Conservation (phyloP, 2,329 filamentous ascomycete species). For the Chrysoporthe austroafricana region DNA sequence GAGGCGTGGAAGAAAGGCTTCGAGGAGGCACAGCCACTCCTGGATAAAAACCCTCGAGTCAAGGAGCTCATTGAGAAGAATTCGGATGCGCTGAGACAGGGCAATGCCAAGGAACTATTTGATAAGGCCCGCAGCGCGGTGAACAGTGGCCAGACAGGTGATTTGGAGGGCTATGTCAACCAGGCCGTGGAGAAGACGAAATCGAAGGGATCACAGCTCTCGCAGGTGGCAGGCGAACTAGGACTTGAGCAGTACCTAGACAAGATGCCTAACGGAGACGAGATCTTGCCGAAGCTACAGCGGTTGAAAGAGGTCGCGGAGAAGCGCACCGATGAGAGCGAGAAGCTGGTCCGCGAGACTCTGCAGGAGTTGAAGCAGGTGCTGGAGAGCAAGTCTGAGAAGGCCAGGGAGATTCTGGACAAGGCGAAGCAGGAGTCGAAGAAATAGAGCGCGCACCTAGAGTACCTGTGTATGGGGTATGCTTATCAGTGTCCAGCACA, state of each 20-base stretch:
- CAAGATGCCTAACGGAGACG: slow-evolving; percentile 65
- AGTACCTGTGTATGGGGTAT: not conserved
- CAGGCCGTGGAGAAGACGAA: slow-evolving; percentile 63
- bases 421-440: slow-evolving; percentile 53
- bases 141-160: slow-evolving; percentile 62
- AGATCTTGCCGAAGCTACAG: slow-evolving; percentile 68
- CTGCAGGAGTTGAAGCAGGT: slow-evolving; percentile 68
- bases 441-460: not conserved
- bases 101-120: slow-evolving; percentile 67
- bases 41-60: slow-evolving; percentile 77
- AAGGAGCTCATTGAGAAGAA: slow-evolving; percentile 76
- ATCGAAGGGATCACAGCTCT: slow-evolving; percentile 46
- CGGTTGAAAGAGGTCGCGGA: slow-evolving; percentile 67
- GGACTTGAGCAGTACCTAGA: slow-evolving; percentile 66
- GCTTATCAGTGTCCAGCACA: not conserved
- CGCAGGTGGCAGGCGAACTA: slow-evolving; percentile 42
- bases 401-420: slow-evolving; percentile 62
- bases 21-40: slow-evolving; percentile 70
- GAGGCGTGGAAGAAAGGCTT: slow-evolving; percentile 73
- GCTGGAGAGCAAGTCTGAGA: slow-evolving; percentile 60
- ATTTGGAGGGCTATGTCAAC: slow-evolving; percentile 65
- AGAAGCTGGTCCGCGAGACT: slow-evolving; percentile 71
- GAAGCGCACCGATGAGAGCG: slow-evolving; percentile 70
- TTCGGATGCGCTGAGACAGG: slow-evolving; percentile 67
- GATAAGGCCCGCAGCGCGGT: slow-evolving; percentile 64